Conservation (phyloP, 2,329 filamentous ascomycete species). For the Talaromyces sp. region DNA sequence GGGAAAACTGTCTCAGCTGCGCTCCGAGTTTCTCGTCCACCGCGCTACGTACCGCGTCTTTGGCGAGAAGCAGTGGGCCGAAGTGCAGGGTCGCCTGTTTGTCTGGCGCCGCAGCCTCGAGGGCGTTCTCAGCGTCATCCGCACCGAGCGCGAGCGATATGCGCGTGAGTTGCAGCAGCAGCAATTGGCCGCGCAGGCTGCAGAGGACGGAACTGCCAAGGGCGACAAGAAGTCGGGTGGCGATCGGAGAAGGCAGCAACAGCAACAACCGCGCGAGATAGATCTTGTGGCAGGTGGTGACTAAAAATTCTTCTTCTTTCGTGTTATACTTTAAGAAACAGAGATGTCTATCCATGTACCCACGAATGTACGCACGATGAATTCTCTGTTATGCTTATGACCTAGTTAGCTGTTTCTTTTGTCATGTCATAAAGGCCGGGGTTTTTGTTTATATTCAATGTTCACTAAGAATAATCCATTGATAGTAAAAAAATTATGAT, state of each 20-base stretch:
- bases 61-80: slow-evolving; percentile 95
- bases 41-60: slow-evolving; percentile 95
- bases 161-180: slow-evolving; percentile 59
- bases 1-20: slow-evolving; percentile 90
- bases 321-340: background rate
- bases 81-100: slow-evolving; percentile 84
- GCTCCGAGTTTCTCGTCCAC: slow-evolving; percentile 90
- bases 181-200: slow-evolving; percentile 51
- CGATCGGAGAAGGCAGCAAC: slow-evolving; percentile 29
- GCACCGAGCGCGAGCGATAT: slow-evolving; percentile 74
- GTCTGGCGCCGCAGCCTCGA: slow-evolving; percentile 82
- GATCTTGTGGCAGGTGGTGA: slow-evolving; percentile 27
- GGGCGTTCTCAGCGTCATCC: slow-evolving; percentile 72
- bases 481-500: background rate
- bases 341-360: background rate
- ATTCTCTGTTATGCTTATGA: slow-evolving; percentile 2
- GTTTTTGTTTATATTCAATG: background rate
- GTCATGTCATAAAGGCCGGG: background rate
- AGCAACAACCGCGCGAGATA: slow-evolving; percentile 30
- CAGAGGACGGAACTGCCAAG: slow-evolving; percentile 25
- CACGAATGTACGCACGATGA: background rate
- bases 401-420: slow-evolving; percentile 4
- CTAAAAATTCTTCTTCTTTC: slow-evolving; percentile 12
- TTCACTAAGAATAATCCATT: background rate
- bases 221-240: slow-evolving; percentile 24